Conservation (phyloP, 2,329 filamentous ascomycete species). For the Botryosphaeria dothidea region DNA sequence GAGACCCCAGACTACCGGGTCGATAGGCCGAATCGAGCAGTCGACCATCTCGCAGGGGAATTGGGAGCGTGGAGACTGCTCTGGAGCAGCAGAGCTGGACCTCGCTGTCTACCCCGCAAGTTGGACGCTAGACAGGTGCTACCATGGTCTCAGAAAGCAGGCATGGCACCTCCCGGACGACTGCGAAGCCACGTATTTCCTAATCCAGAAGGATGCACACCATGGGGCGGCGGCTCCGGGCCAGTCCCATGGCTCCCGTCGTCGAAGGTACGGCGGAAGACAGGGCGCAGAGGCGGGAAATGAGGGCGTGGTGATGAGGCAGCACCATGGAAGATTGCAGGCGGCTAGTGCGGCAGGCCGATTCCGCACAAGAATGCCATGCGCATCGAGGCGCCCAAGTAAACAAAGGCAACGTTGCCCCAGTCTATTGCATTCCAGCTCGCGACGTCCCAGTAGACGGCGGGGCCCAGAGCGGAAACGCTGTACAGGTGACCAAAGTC, state of each 20-base stretch:
- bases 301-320: background rate
- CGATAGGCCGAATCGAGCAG: background rate
- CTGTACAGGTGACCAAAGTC: conserved; percentile 75
- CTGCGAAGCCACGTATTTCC: background rate
- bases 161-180: background rate
- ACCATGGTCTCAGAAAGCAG: background rate
- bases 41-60: background rate
- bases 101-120: background rate
- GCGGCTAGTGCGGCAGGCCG: conserved; percentile 25
- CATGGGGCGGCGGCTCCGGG: background rate
- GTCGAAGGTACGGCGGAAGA: conserved; percentile 1
- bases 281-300: background rate
- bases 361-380: conserved; percentile 48
- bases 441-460: conserved; percentile 64
- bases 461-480: conserved; percentile 58
- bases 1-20: background rate
- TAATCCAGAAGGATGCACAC: background rate
- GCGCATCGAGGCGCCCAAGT: conserved; percentile 55
- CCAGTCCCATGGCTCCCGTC: background rate
- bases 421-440: conserved; percentile 68
- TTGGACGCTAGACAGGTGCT: background rate
- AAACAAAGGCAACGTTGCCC: conserved; percentile 72
- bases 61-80: background rate
- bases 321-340: conserved; percentile 11
- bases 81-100: background rate